Conservation (phyloP, 345 rosid genomes). For the Triadica sebifera region DNA sequence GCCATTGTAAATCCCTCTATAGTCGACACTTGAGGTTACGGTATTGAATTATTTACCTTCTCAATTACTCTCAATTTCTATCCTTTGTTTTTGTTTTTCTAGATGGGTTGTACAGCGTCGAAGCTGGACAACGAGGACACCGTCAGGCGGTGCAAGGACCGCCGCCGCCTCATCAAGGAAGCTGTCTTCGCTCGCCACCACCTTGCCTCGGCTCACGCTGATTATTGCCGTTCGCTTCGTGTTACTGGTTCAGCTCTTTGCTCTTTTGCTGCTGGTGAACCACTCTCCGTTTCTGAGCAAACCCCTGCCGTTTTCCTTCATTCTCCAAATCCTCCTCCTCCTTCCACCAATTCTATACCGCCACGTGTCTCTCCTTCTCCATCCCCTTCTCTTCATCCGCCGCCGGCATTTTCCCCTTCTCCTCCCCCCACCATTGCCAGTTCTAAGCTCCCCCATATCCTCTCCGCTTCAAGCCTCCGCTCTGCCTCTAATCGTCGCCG, state of each 20-base stretch:
- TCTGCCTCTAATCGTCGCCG: conserved; percentile 30
- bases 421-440: conserved; percentile 52
- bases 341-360: conserved; percentile 27
- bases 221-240: conserved; percentile 86
- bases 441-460: conserved; percentile 54
- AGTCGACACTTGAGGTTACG: too few species aligned
- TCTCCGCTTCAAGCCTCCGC: conserved; percentile 37
- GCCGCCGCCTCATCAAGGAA: conserved; percentile 92
- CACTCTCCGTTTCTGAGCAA: conserved; percentile 69
- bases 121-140: conserved; percentile 93
- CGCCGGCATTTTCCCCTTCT: conserved; percentile 33
- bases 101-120: conserved; percentile 91
- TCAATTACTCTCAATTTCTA: neutral
- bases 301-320: conserved; percentile 82
- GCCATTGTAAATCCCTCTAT: neutral
- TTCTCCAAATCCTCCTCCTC: conserved; percentile 26
- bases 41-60: too few species aligned
- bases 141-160: conserved; percentile 88
- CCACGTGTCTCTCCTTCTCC: conserved; percentile 48
- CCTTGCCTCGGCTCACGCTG: conserved; percentile 89
- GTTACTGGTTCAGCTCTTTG: conserved; percentile 85
- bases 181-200: conserved; percentile 84
- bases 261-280: conserved; percentile 73
- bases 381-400: conserved; percentile 42
- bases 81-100: neutral